A percentile compares a stretch with the other conserved stretches of the same genome.
Evolutionary conservation across 2,329 filamentous ascomycete genomes (phyloP).

Genomic region (Neurospora sp.): DNA sequence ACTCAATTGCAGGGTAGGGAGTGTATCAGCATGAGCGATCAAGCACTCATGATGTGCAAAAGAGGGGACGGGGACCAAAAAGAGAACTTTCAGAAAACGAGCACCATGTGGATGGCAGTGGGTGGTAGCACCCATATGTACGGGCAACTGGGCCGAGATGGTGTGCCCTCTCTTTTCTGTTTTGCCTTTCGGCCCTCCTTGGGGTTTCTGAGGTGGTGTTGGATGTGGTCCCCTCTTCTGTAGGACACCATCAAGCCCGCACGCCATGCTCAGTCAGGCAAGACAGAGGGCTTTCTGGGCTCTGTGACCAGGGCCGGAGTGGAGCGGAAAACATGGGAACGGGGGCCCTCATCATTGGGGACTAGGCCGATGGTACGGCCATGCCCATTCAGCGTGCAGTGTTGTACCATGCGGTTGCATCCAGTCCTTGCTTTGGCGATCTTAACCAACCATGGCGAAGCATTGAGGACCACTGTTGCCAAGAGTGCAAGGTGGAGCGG

Average conservation of each 20-base stretch:
- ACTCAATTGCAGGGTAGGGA: not conserved
- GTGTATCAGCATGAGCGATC: not conserved
- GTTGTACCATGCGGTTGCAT: not conserved
- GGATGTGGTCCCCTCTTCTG: not conserved
- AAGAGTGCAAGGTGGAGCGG: not conserved
- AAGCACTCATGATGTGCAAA: not conserved
- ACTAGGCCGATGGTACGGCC: not conserved
- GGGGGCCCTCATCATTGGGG: not conserved
- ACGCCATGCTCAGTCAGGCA: not conserved
- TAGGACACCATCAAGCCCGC: not conserved
- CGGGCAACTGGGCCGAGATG: not conserved
- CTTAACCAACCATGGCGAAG: not conserved
- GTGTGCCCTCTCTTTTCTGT: not conserved
- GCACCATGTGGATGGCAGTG: not conserved
- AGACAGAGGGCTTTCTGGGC: not conserved
- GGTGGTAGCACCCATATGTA: not conserved
- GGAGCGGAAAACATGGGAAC: not conserved
- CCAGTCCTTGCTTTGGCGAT: not conserved
- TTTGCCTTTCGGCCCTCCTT: not conserved
- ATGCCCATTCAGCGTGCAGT: not conserved
- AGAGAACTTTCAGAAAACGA: not conserved
- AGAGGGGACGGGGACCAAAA: not conserved
- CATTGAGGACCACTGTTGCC: not conserved
- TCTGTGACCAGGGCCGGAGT: not conserved
- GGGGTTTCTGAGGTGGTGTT: not conserved